Percentiles rank a stretch among this genome's conserved stretches.
phyloP scores from a whole-genome alignment of 2,329 filamentous ascomycete genomes.

The Coniochaeta pulveracea region DNA sequence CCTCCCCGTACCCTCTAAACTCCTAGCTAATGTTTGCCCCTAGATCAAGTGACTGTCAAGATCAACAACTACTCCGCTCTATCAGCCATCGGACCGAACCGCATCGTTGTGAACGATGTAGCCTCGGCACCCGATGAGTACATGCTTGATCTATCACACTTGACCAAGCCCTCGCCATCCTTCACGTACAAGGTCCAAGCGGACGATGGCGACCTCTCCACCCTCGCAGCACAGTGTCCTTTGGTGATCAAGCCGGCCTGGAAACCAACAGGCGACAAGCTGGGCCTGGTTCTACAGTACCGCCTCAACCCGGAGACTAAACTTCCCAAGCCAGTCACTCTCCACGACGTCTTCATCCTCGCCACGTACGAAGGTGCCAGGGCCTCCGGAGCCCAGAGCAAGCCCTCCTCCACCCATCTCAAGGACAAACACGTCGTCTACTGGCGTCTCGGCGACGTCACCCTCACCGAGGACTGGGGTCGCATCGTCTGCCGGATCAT shows the following conservation, averaged over 20 bases:
- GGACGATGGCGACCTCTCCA: slow-evolving; percentile 31
- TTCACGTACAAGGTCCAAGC: slow-evolving; percentile 89
- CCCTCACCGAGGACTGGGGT: slow-evolving; percentile 50
- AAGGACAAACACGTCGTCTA: slow-evolving; percentile 68
- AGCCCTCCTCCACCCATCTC: slow-evolving; percentile 67
- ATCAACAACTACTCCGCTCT: slow-evolving; percentile 82
- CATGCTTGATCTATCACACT: slow-evolving; percentile 58
- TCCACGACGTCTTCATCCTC: slow-evolving; percentile 64
- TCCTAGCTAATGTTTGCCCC: neutral
- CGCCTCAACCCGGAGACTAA: slow-evolving; percentile 62
- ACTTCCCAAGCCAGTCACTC: slow-evolving; percentile 28
- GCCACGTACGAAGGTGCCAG: slow-evolving; percentile 58
- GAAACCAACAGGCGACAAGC: slow-evolving; percentile 75
- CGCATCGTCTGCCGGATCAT: slow-evolving; percentile 77
- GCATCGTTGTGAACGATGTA: slow-evolving; percentile 71
- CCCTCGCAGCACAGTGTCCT: slow-evolving; percentile 50
- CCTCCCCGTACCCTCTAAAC: slow-evolving; percentile 9
- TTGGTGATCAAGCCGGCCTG: slow-evolving; percentile 64
- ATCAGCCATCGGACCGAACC: slow-evolving; percentile 89
- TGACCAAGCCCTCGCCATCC: slow-evolving; percentile 61
- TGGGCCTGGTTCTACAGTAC: slow-evolving; percentile 80
- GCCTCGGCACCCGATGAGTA: slow-evolving; percentile 60
- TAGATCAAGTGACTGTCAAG: slow-evolving; percentile 56
- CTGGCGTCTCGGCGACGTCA: slow-evolving; percentile 71
- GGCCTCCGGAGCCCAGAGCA: slow-evolving; percentile 60